Percentiles rank a stretch among this genome's conserved stretches.
These are phyloP conservation scores for Suillus fuscotomentosus DNA, from an alignment of 768 basidiomycete genomes.

Conservation along the genomic window DNA sequence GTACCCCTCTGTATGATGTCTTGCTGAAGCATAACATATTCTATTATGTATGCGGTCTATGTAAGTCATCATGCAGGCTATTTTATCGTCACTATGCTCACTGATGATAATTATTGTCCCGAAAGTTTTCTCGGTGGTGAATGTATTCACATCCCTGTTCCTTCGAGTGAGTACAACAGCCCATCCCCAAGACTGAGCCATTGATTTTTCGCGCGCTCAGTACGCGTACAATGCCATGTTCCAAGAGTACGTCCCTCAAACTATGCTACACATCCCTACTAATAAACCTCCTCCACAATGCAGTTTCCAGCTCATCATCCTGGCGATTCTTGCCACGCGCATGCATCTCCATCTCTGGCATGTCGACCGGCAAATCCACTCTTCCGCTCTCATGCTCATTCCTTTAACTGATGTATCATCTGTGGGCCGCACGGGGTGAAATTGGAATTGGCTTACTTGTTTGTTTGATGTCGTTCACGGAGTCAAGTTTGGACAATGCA, in stretches of 20 bases:
- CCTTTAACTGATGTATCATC: background rate
- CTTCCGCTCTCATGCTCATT: background rate
- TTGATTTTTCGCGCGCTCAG: background rate
- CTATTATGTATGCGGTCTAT: background rate
- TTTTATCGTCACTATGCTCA: background rate
- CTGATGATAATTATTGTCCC: background rate
- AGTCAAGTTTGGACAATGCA: background rate
- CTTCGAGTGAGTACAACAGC: background rate
- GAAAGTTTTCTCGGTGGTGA: background rate
- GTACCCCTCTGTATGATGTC: background rate
- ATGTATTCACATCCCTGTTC: background rate
- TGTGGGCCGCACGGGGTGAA: background rate
- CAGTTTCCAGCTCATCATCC: slow-evolving; percentile 5
- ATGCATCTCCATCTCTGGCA: slow-evolving; percentile 9
- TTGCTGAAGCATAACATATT: background rate
- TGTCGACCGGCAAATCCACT: background rate
- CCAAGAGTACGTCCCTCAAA: background rate
- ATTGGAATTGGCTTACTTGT: background rate
- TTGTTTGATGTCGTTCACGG: background rate
- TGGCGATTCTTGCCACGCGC: slow-evolving; percentile 4
- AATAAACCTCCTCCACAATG: background rate
- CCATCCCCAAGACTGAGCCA: background rate
- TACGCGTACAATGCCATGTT: background rate
- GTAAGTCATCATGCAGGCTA: background rate
- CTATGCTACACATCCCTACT: background rate